Conservation (phyloP, 2,329 filamentous ascomycete genomes). For the Verticillium isaacii region DNA sequence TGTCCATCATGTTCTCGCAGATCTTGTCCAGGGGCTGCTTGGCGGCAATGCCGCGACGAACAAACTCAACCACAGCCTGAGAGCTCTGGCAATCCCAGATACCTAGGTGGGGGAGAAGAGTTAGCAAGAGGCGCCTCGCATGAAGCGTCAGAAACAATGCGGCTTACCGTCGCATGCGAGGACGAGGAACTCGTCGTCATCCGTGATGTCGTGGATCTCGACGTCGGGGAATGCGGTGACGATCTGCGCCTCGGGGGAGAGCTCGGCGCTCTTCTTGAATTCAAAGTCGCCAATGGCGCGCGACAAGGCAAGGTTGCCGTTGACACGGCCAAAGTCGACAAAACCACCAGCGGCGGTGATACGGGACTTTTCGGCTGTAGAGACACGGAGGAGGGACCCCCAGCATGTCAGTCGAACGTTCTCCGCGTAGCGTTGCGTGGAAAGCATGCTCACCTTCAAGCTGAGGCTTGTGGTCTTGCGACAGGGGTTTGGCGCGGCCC, state of each 20-base stretch:
- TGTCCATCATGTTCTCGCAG: slow-evolving; percentile 99
- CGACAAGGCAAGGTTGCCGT: slow-evolving; percentile 94
- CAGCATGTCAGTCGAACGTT: background rate
- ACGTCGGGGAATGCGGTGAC: slow-evolving; percentile 97
- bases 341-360: slow-evolving; percentile 96
- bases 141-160: background rate
- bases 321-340: slow-evolving; percentile 97
- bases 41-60: slow-evolving; percentile 89
- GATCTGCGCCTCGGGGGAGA: slow-evolving; percentile 97
- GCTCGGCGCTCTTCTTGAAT: slow-evolving; percentile 98
- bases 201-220: slow-evolving; percentile 79
- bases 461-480: slow-evolving; percentile 98
- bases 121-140: slow-evolving; percentile 1
- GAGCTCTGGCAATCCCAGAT: slow-evolving; percentile 99
- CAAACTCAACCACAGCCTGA: slow-evolving; percentile 94
- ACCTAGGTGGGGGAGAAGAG: slow-evolving; percentile 49
- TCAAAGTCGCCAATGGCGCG: slow-evolving; percentile 98
- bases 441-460: slow-evolving; percentile 71
- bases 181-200: slow-evolving; percentile 94
- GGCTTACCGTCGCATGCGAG: slow-evolving; percentile 84
- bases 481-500: slow-evolving; percentile 92
- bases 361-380: slow-evolving; percentile 82
- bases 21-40: slow-evolving; percentile 94
- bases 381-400: slow-evolving; percentile 10
- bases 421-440: background rate